Evolutionary conservation across 306 rosid species (phyloP).

Genomic region (Malus fusca): DNA sequence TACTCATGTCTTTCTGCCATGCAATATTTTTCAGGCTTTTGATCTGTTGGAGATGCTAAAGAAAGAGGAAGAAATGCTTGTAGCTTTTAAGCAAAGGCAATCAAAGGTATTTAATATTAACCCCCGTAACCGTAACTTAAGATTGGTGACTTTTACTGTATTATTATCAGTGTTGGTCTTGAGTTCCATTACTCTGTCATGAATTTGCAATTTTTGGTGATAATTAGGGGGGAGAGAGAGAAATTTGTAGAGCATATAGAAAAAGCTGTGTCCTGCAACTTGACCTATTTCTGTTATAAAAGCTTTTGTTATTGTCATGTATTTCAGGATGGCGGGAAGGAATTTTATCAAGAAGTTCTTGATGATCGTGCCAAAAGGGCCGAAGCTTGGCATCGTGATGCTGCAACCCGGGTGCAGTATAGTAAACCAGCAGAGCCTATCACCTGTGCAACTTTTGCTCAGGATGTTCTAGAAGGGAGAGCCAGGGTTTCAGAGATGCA

Average conservation of each 20-base stretch:
- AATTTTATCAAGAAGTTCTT: slow-evolving; percentile 58
- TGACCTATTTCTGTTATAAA: background rate
- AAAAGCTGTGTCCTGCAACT: background rate
- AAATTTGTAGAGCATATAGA: background rate
- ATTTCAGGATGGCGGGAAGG: slow-evolving; percentile 63
- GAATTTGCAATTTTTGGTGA: no score
- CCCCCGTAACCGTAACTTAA: background rate
- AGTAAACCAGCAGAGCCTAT: slow-evolving; percentile 67
- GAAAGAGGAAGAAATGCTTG: slow-evolving; percentile 86
- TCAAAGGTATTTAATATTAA: slow-evolving; percentile 53
- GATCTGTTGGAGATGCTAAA: slow-evolving; percentile 84
- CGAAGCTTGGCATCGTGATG: slow-evolving; percentile 76
- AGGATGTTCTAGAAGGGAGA: slow-evolving; percentile 97
- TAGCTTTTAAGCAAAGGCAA: slow-evolving; percentile 62
- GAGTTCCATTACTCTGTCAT: background rate
- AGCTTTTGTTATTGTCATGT: slow-evolving; percentile 3
- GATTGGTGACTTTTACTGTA: background rate
- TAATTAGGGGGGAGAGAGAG: background rate
- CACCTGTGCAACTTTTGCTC: slow-evolving; percentile 96
- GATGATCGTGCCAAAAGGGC: slow-evolving; percentile 78
- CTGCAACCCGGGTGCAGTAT: slow-evolving; percentile 51
- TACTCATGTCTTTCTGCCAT: slow-evolving; percentile 15
- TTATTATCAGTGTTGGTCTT: background rate
- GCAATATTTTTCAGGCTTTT: slow-evolving; percentile 44
- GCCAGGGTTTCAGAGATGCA: slow-evolving; percentile 70